Evolutionary conservation across 371 early-diverging fungal genomes (phyloP), one percentile per base, ranked within the genome.

Genomic region (Mortierella sp.): DNA sequence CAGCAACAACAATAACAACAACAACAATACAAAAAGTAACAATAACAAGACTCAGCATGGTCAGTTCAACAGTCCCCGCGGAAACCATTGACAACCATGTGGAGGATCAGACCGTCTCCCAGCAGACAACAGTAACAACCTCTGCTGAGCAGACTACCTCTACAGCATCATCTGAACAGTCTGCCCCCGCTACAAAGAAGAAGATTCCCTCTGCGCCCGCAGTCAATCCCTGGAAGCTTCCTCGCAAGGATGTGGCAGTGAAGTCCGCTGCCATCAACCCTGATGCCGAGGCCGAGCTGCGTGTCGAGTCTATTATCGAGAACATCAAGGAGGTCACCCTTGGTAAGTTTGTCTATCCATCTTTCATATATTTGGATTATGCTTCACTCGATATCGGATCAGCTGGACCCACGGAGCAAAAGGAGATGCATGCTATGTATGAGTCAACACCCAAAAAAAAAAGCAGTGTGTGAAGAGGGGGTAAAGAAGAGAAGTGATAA

Each of bases 201-300:
- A 63, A 63, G 63, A 63, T 63, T 42, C 60, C 86, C 10, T 70
- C 92, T 38, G 88, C 89, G 73, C 93, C 93, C 72, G 84, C 90
- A 60, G 91, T 91, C 77, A 93, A 90, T 87, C 88, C 90, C 73
- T 93, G 93, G 93, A 90, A 92, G 21, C 31, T 63, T 73, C 90
- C 88, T 45, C 89, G 90, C 74, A 89, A 84, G 76, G 84, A 87
- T 34, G 63, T 26, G 72, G 50, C 79, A 42, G 81, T 79, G 84
- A 84, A 84, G 84, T 73, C 79, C n/a, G 74, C 79, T 31, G 74
- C 48, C 34, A 16, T 57, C 9, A 54, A 47, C 48, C 45, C 70
- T 38, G 80, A 82, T 48, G 60, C 78, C 21, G 84, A 79, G 1
- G 80, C 76, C 70, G 84, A 88, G 77, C 81, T 77, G 78, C 76